These are phyloP conservation scores for Botrytis elliptica DNA, from an alignment of 2,329 filamentous ascomycete genomes.

Conservation along the genomic window DNA sequence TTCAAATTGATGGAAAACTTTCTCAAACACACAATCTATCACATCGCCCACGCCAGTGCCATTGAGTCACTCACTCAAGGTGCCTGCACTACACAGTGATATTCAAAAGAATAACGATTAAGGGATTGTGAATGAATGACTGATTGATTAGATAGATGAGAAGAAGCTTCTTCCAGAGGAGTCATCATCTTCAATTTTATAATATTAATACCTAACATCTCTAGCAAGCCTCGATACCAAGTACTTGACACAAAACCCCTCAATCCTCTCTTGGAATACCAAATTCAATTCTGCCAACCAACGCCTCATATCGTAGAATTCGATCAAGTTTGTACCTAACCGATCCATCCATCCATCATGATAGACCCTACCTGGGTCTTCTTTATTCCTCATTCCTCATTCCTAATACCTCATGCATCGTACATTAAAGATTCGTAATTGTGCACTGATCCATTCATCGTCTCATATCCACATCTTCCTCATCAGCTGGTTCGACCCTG, in stretches of 20 bases:
- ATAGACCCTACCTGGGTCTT: background rate
- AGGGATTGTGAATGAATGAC: background rate
- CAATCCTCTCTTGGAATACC: constrained; percentile 6
- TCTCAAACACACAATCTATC: background rate
- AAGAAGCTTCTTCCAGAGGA: background rate
- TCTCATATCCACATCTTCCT: constrained; percentile 35
- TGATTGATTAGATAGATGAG: background rate
- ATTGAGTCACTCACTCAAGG: background rate
- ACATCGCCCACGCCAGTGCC: background rate
- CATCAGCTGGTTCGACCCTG: constrained; percentile 76
- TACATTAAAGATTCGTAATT: constrained; percentile 14
- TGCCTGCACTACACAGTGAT: background rate
- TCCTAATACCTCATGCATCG: background rate
- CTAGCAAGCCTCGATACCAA: background rate
- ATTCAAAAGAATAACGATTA: background rate
- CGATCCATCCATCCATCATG: constrained; percentile 20
- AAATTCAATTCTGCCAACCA: constrained; percentile 21
- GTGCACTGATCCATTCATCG: constrained; percentile 25
- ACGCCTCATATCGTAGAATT: constrained; percentile 17
- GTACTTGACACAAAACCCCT: background rate
- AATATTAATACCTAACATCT: background rate
- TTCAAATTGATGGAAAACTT: background rate
- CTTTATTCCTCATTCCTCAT: constrained; percentile 2
- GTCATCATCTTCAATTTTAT: constrained; percentile 1
- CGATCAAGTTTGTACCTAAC: constrained; percentile 17